These are phyloP conservation scores for Eimeria necatrix DNA, from an alignment of 169 alveolate genomes.

Conservation along the genomic window DNA sequence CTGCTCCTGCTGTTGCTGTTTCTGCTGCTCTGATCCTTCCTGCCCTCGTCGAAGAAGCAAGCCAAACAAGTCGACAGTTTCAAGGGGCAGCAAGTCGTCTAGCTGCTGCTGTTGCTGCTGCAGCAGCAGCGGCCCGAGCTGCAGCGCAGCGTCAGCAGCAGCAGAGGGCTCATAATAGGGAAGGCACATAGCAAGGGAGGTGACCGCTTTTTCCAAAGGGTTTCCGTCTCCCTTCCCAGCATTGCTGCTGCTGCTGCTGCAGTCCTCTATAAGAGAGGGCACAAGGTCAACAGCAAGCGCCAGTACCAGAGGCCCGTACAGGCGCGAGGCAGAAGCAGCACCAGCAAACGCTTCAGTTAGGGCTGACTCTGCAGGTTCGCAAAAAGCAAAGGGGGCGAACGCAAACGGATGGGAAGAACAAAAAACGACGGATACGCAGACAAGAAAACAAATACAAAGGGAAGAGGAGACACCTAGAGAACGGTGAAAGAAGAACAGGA, in stretches of 20 bases:
- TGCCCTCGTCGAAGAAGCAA: constrained; percentile 26
- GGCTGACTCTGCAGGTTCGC: not conserved
- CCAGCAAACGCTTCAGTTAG: not conserved
- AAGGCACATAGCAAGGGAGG: not conserved
- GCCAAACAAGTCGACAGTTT: not conserved
- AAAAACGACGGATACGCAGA: not conserved
- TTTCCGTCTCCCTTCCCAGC: constrained; percentile 1
- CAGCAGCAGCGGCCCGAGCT: constrained; percentile 53
- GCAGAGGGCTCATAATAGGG: constrained; percentile 30
- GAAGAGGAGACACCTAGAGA: not conserved
- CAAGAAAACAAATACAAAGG: not conserved
- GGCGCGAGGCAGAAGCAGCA: constrained; percentile 25
- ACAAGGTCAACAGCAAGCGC: not conserved
- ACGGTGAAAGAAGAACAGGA: too few relatives aligned
- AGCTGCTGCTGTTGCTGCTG: constrained; percentile 71
- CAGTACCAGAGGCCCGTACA: not conserved
- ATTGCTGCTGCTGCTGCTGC: constrained; percentile 67
- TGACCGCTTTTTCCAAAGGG: not conserved
- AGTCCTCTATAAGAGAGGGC: constrained; percentile 38
- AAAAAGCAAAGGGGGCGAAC: not conserved
- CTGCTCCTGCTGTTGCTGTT: constrained; percentile 53
- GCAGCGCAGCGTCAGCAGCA: constrained; percentile 57
- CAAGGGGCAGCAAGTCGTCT: constrained; percentile 43
- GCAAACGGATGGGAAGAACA: not conserved
- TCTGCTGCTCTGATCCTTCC: not conserved